A percentile compares a stretch with the other conserved stretches of the same genome.
phyloP scores from a whole-genome alignment of 164 flowering plant species.

The Vitis rupestris region DNA sequence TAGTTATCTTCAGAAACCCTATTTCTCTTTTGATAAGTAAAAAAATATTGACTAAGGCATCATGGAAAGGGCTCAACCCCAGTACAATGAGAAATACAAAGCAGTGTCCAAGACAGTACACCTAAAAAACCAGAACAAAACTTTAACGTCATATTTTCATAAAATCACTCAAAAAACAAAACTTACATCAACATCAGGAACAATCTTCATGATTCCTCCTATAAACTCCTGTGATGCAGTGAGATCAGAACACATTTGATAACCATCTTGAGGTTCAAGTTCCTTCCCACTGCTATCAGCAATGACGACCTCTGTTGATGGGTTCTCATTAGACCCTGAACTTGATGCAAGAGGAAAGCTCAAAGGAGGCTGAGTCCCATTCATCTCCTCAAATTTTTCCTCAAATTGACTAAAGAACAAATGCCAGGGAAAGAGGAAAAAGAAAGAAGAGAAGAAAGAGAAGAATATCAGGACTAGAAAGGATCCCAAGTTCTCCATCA shows the following conservation, averaged over 20 bases:
- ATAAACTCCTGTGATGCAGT: conserved; percentile 41
- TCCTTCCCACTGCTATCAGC: conserved; percentile 19
- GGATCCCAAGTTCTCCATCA: background rate
- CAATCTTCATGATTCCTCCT: conserved; percentile 72
- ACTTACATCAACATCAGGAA: conserved; percentile 78
- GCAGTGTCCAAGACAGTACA: too few species aligned
- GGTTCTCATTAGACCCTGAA: conserved; percentile 36
- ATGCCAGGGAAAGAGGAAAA: background rate
- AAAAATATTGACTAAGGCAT: too few species aligned
- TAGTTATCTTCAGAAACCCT: too few species aligned
- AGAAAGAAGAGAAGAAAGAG: background rate
- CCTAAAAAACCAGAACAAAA: background rate
- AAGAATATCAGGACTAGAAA: background rate
- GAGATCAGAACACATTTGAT: conserved; percentile 24
- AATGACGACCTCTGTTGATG: conserved; percentile 16
- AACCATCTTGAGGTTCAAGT: conserved; percentile 27
- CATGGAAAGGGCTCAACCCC: too few species aligned
- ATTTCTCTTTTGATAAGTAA: too few species aligned
- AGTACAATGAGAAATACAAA: too few species aligned
- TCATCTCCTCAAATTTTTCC: conserved; percentile 73
- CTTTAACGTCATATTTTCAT: background rate
- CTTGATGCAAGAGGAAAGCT: conserved; percentile 40
- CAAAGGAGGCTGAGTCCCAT: conserved; percentile 35
- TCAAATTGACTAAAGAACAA: conserved; percentile 61
- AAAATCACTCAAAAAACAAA: background rate